Percentiles rank a stretch among this genome's conserved stretches.
These are phyloP conservation scores for Omphalea diandra DNA, from an alignment of 441 rosid genomes.

Conservation along the genomic window DNA sequence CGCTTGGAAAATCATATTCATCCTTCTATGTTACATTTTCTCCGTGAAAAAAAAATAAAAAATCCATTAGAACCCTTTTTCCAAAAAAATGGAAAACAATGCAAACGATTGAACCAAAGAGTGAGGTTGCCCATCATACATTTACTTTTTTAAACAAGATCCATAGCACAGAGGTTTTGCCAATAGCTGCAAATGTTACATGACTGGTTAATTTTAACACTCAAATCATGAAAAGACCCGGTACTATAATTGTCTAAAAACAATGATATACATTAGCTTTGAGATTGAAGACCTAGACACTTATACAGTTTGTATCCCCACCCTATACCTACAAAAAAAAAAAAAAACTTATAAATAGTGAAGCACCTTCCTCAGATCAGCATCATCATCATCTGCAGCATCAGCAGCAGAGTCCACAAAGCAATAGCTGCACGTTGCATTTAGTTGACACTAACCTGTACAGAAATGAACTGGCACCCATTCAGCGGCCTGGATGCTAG, in stretches of 20 bases:
- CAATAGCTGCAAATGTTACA: not conserved
- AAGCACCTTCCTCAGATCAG: not conserved
- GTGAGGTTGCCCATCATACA: too few relatives aligned
- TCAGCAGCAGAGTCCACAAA: constrained; percentile 7
- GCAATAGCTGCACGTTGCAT: constrained; percentile 17
- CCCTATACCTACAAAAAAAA: not conserved
- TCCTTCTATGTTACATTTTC: too few relatives aligned
- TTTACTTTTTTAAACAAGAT: too few relatives aligned
- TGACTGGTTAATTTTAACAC: not conserved
- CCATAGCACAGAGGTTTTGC: not conserved
- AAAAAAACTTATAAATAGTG: not conserved
- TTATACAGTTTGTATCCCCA: not conserved
- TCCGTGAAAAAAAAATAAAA: too few relatives aligned
- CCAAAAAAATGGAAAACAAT: too few relatives aligned
- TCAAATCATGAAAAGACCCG: not conserved
- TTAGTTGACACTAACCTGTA: constrained; percentile 34
- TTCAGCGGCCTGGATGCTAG: not conserved
- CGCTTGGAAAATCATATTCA: too few relatives aligned
- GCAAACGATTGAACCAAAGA: too few relatives aligned
- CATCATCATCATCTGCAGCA: constrained; percentile 4
- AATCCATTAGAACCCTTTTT: too few relatives aligned
- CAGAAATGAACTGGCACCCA: constrained; percentile 18
- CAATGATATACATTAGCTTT: not conserved
- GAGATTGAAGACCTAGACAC: not conserved
- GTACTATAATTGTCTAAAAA: not conserved